Conservation (phyloP, 1,284 basidiomycete genomes). For the Hortiboletus rubellus region DNA sequence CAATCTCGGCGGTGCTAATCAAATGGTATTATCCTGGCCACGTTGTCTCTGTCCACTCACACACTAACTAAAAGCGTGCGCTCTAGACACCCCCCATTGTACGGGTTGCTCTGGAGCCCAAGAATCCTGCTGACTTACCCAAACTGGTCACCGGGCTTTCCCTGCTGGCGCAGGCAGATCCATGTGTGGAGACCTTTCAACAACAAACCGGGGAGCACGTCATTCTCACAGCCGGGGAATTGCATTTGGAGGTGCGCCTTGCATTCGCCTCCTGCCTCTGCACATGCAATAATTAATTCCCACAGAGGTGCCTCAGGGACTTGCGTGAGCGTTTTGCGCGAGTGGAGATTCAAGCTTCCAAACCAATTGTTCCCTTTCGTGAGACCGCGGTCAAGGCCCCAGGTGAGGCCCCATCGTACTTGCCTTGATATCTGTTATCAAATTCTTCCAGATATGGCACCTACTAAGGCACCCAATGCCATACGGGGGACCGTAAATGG, state of each 20-base stretch:
- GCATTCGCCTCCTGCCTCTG: not conserved
- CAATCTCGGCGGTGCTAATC: constrained; percentile 80
- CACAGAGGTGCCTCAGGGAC: constrained; percentile 91
- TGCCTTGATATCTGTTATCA: constrained; percentile 16
- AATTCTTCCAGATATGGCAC: constrained; percentile 74
- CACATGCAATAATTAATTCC: not conserved
- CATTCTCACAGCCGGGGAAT: constrained; percentile 93
- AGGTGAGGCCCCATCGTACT: constrained; percentile 45
- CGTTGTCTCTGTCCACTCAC: not conserved
- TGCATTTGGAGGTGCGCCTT: constrained; percentile 83
- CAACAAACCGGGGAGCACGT: constrained; percentile 98
- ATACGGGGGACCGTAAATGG: constrained; percentile 80
- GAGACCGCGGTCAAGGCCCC: constrained; percentile 86
- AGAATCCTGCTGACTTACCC: constrained; percentile 87
- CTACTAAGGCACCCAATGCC: constrained; percentile 74
- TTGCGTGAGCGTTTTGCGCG: constrained; percentile 93
- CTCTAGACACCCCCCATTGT: constrained; percentile 85
- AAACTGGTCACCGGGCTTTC: constrained; percentile 88
- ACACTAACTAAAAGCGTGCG: constrained; percentile 14
- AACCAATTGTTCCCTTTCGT: constrained; percentile 97
- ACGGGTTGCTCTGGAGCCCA: constrained; percentile 91
- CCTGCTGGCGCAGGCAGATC: constrained; percentile 93
- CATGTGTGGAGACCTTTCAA: constrained; percentile 96
- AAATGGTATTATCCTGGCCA: constrained; percentile 49
- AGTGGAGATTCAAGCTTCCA: constrained; percentile 90